A percentile compares a stretch with the other conserved stretches of the same genome.
Evolutionary conservation across 1,139 yeast species (phyloP).

Genomic region (Sugiyamaella japonica): DNA sequence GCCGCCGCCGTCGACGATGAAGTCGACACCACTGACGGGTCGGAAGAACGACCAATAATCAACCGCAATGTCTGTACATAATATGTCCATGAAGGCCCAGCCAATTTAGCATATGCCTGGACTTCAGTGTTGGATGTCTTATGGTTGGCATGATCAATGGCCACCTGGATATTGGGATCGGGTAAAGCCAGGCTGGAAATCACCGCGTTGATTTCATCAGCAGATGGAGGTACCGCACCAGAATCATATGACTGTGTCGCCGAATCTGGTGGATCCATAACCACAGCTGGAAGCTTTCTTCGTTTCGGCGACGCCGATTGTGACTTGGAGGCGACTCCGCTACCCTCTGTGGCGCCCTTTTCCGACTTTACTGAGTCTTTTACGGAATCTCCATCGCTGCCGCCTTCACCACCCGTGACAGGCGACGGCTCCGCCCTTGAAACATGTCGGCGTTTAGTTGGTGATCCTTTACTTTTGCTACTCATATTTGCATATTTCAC

Average conservation of each 20-base stretch:
- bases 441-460: conserved; percentile 21
- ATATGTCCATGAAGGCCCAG: conserved; percentile 93
- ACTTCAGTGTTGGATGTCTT: conserved; percentile 78
- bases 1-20: conserved; percentile 27
- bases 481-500: conserved; percentile 16
- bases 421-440: conserved; percentile 14
- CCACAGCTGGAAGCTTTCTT: conserved; percentile 16
- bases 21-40: conserved; percentile 31
- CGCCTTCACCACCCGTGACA: background rate
- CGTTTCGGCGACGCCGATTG: conserved; percentile 17
- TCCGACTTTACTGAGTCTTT: too few species aligned
- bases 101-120: conserved; percentile 93
- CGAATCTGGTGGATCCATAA: conserved; percentile 1
- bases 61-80: conserved; percentile 82
- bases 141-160: conserved; percentile 60
- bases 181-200: conserved; percentile 49
- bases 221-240: conserved; percentile 20
- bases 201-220: conserved; percentile 48
- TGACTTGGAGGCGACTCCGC: background rate
- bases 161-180: conserved; percentile 46
- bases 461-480: conserved; percentile 16
- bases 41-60: conserved; percentile 77
- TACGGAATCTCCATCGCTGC: background rate
- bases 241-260: background rate
- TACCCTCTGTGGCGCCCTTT: background rate